Evolutionary conservation across 2,329 filamentous ascomycete genomes (phyloP).

Genomic region (Botrytis porri): DNA sequence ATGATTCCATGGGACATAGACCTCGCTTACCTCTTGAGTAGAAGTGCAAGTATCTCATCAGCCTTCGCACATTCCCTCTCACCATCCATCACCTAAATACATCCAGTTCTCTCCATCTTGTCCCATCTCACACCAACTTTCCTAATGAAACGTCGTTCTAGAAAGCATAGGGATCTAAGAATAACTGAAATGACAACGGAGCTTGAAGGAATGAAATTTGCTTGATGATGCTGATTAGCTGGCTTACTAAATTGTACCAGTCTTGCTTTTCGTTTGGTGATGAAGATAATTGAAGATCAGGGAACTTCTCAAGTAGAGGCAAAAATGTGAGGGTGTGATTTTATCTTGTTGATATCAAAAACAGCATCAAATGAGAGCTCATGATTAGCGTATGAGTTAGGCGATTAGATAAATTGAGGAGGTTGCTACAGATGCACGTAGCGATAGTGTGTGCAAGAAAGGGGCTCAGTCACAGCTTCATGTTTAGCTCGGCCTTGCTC

Average conservation of each 20-base stretch:
- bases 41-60: not conserved
- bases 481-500: not conserved
- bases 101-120: not conserved
- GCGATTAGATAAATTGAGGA: not conserved
- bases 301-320: not conserved
- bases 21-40: not conserved
- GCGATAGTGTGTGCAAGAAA: not conserved
- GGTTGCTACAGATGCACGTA: not conserved
- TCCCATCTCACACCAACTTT: not conserved
- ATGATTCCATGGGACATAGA: fast-evolving
- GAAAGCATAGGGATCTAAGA: not conserved
- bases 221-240: not conserved
- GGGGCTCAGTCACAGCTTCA: not conserved
- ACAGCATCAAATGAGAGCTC: not conserved
- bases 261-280: not conserved
- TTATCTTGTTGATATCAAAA: not conserved
- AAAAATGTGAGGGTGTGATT: not conserved
- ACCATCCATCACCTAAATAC: not conserved
- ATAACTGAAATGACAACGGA: not conserved
- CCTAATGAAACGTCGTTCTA: not conserved
- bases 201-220: not conserved
- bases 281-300: not conserved
- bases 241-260: not conserved
- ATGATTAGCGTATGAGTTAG: not conserved
- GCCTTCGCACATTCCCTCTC: not conserved